These are phyloP conservation scores for Liquidambar formosana DNA, from an alignment of 164 flowering plant species.

Conservation along the genomic window DNA sequence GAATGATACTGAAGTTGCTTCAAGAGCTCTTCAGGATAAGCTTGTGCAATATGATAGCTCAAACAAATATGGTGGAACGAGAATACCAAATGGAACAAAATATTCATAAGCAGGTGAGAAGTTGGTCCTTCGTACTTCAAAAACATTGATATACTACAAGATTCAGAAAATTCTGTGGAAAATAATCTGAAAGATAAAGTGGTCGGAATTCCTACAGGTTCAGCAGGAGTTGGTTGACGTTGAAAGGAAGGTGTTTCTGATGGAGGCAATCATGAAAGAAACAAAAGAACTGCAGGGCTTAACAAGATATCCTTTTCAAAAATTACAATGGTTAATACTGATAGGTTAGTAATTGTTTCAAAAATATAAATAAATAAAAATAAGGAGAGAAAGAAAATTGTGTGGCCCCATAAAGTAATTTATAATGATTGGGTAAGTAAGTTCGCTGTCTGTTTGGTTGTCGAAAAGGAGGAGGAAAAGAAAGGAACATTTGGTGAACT, in stretches of 20 bases:
- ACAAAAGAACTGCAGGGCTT: slow-evolving; percentile 54
- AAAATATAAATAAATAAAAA: too few species aligned
- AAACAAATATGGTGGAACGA: slow-evolving; percentile 40
- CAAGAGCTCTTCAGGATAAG: slow-evolving; percentile 35
- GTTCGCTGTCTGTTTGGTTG: neutral
- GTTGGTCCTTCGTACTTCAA: neutral
- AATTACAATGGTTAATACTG: neutral
- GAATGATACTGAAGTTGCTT: slow-evolving; percentile 27
- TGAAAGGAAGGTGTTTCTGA: slow-evolving; percentile 44
- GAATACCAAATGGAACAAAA: slow-evolving; percentile 40
- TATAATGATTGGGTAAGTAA: neutral
- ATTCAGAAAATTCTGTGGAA: neutral
- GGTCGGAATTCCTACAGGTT: slow-evolving; percentile 36
- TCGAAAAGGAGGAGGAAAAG: neutral
- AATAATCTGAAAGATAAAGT: neutral
- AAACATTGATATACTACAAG: neutral
- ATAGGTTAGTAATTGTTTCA: neutral
- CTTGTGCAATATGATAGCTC: slow-evolving; percentile 35
- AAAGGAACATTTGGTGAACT: neutral
- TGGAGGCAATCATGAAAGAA: slow-evolving; percentile 48
- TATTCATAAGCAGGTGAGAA: slow-evolving; percentile 47
- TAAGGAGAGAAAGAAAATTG: neutral
- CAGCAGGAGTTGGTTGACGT: slow-evolving; percentile 43
- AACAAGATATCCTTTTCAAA: slow-evolving; percentile 57
- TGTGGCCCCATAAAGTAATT: neutral